Conservation (phyloP, 2,329 filamentous ascomycete genomes). For the Trichoderma sp. region DNA sequence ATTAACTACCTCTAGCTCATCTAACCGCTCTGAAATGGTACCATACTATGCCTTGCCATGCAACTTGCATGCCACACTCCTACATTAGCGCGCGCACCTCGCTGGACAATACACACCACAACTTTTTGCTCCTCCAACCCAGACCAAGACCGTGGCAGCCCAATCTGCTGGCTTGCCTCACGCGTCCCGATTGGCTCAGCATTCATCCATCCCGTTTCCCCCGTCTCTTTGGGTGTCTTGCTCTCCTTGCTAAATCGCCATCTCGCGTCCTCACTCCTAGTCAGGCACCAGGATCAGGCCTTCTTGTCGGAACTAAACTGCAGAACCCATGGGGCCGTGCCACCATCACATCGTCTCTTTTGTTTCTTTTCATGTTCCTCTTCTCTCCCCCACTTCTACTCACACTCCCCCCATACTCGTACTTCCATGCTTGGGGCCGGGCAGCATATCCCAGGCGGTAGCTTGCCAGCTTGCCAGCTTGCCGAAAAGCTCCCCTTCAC, state of each 20-base stretch:
- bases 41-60: neutral
- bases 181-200: neutral
- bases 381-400: neutral
- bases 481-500: slow-evolving; percentile 11
- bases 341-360: neutral
- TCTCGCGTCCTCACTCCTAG: neutral
- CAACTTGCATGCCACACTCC: neutral
- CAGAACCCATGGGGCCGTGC: neutral
- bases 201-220: neutral
- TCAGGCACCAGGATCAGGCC: slow-evolving; percentile 13
- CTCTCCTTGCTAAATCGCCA: neutral
- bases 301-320: neutral
- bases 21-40: neutral
- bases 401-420: neutral
- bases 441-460: neutral
- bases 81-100: slow-evolving; percentile 1
- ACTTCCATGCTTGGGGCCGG: neutral
- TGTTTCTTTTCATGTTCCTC: neutral
- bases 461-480: neutral
- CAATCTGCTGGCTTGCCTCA: neutral
- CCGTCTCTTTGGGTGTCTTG: neutral
- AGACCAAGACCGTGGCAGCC: neutral
- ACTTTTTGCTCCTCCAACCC: neutral
- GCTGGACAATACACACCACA: neutral
- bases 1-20: neutral